phyloP scores from a whole-genome alignment of 1,139 yeast species.

The Zygoascus sp. region DNA sequence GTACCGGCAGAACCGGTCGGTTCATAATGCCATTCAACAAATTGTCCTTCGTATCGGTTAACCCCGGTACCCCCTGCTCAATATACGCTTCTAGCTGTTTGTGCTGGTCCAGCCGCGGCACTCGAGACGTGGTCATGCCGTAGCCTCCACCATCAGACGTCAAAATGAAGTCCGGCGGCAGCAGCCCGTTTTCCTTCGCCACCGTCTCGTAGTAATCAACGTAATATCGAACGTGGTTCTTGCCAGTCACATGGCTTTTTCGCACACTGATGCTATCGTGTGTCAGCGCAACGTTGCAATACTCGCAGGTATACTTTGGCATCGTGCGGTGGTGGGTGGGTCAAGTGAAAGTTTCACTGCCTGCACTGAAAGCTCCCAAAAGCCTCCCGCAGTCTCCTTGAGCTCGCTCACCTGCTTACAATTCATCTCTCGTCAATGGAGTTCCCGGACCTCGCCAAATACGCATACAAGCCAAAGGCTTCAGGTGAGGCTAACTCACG shows the following conservation, averaged over 20 bases:
- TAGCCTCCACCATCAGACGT: conserved; percentile 10
- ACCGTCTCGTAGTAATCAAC: conserved; percentile 65
- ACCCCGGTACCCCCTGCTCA: conserved; percentile 11
- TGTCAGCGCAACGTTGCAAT: conserved; percentile 78
- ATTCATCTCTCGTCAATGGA: not conserved
- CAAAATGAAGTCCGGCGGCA: conserved; percentile 9
- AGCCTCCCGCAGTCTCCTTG: no score
- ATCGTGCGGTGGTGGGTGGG: no score
- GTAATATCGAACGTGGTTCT: conserved; percentile 69
- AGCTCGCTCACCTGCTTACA: not conserved
- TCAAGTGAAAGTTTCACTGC: no score
- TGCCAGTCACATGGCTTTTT: conserved; percentile 75
- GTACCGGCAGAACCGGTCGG: conserved; percentile 10
- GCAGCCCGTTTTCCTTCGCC: conserved; percentile 15
- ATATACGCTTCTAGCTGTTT: conserved; percentile 8
- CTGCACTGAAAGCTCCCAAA: no score
- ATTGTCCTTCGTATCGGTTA: conserved; percentile 8
- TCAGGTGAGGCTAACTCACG: not conserved
- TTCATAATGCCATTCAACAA: conserved; percentile 7
- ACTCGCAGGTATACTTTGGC: conserved; percentile 51
- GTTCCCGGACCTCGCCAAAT: not conserved
- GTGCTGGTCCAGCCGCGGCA: conserved; percentile 6
- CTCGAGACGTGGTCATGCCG: not conserved
- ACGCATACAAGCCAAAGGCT: not conserved
- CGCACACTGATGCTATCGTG: conserved; percentile 88